Evolutionary conservation across 208 protist genomes (phyloP), one percentile per base, ranked within the genome.

Genomic region (Trypanosoma grayi): DNA sequence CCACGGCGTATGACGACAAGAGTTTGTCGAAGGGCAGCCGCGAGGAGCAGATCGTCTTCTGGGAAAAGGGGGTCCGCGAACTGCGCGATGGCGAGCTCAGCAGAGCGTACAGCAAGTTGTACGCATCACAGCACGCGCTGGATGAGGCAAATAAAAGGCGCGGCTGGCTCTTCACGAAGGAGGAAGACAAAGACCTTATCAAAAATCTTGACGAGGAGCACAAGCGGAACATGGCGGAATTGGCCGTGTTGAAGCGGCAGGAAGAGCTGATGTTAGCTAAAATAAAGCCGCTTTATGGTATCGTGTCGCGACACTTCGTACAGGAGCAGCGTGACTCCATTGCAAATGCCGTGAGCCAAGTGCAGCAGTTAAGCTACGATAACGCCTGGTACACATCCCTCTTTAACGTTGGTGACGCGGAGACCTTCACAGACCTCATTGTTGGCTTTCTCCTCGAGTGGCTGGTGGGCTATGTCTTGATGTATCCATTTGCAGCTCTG

Each of bases 231-330:
- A 37, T 86, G 24, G 54, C 73, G 9, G 77, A 81, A 39, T 52
- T 96, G 13, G 59, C 79, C 27, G 20, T 60, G n/a, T 50, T 94
- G 3, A 61, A 81, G 46, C 43, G 71, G 51, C 60, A 85, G 67
- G 87, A 94, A 62, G 59, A 73, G 2, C 77, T 79, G 54, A 83
- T 96, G 71, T 37, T 94, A 40, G 66, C 69, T 2, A 87, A 89
- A 58, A 58, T 96, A 54, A 94, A 94, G 66, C 90, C 86, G 4
- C 78, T 96, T 7, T 92, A 96, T 55, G 90, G 90, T 25, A 72
- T 94, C 33, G 54, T 91, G 1, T 93, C 85, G 9, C 57, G 70
- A 0, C 81, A 85, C 31, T 94, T 96, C 62, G 76, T 66, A 5
- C 67, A 88, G 50, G 90, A 96, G 59, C 85, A 94, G 78, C 71